These are phyloP conservation scores for Calocybe cyanea DNA, from an alignment of 768 basidiomycete species.

Conservation along the genomic window DNA sequence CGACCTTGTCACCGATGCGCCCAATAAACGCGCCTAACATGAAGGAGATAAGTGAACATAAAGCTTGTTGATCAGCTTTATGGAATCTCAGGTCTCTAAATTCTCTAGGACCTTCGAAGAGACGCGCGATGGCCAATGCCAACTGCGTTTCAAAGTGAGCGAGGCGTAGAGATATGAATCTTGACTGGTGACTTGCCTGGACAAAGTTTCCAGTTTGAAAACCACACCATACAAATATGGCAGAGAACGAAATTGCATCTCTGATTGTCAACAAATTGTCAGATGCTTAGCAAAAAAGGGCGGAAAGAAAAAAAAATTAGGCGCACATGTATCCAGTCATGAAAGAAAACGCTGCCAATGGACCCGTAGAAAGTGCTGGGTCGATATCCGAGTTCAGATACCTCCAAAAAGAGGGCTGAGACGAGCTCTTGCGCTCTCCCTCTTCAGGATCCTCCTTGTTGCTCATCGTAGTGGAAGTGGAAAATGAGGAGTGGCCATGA, in stretches of 20 bases:
- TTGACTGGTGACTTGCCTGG: conserved; percentile 39
- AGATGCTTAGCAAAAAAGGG: not conserved
- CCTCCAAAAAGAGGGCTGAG: conserved; percentile 29
- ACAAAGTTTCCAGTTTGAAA: conserved; percentile 81
- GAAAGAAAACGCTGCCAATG: conserved; percentile 65
- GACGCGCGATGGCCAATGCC: conserved; percentile 73
- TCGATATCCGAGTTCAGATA: conserved; percentile 47
- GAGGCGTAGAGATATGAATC: conserved; percentile 1
- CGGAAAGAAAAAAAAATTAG: not conserved
- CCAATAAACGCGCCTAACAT: conserved; percentile 74
- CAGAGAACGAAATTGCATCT: conserved; percentile 71
- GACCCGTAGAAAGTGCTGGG: conserved; percentile 44
- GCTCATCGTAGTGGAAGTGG: conserved; percentile 5
- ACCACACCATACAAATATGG: conserved; percentile 81
- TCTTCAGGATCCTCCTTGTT: conserved; percentile 11
- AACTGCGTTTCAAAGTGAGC: conserved; percentile 41
- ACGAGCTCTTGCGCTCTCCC: conserved; percentile 1
- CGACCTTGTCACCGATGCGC: conserved; percentile 80
- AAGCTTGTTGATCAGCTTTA: conserved; percentile 77
- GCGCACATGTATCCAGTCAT: conserved; percentile 79
- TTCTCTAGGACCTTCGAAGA: conserved; percentile 55
- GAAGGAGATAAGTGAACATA: conserved; percentile 78
- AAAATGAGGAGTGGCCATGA: not conserved
- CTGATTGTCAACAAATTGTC: conserved; percentile 28
- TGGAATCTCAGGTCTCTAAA: conserved; percentile 62